Evolutionary conservation across 2,329 filamentous ascomycete species (phyloP), one percentile per base, ranked within the genome.

Genomic region (Teratosphaeria pseudoeucalypti): DNA sequence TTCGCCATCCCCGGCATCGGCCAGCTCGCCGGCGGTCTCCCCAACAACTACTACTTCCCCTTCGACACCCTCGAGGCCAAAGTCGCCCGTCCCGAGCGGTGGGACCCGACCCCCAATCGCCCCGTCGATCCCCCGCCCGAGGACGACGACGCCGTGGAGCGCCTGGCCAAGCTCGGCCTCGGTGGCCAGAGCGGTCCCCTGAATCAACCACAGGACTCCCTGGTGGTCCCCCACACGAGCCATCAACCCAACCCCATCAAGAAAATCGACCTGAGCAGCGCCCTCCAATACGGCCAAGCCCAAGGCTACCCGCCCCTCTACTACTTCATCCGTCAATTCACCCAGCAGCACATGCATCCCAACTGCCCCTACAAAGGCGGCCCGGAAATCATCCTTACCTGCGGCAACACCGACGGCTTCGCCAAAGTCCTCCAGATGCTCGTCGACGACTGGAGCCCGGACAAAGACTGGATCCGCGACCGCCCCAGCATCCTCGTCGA

Each of bases 11-110:
- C 83, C 0, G 82, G 82, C 39, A 83, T 85, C 65, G 81, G 78
- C 16, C 84, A 86, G 67, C 71, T 85, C 43, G 83, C 83, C 11
- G 83, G 83, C 68, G 83, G 83, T 61, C 82, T 95, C 26, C 92
- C 92, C 16, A 87, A 94, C 73, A 79, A 86, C 47, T 82, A 82
- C 60, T 90, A 90, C 76, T 96, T 96, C 70, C 92, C 92, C 9
- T 96, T 88, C 74, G 91, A 96, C 68, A 94, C 90, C 0, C 84
- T 96, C 63, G 90, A 95, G 74, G 89, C 91, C 49, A 85, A 87
- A 64, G 84, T 87, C 62, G 89, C 90, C 34, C 82, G 83, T 62
- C 86, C 90, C 7, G 79, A 87, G 64, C 83, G 91, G 73, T 94
- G 88, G 80, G 80, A 82, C 37, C 87, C 87, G 1, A 85, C 86